Evolutionary conservation across 306 rosid species (phyloP), one percentile per base, ranked within the genome.

Genomic region (Casuarina equisetifolia): DNA sequence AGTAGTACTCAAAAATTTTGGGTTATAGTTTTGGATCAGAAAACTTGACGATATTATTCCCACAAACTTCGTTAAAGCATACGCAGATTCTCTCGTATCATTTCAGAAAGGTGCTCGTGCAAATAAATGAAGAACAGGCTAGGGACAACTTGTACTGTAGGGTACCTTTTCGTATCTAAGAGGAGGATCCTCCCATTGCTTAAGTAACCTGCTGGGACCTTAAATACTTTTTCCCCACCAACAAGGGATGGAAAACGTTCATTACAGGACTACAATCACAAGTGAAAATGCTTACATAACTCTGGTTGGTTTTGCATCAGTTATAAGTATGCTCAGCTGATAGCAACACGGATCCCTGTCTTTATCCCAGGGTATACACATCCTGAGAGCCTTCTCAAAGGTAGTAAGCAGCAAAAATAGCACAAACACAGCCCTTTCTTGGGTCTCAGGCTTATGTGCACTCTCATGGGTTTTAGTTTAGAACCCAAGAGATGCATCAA

Each of bases 341-440:
- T 9, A 40, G 48, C 50, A 66, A 66, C n/a, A 17, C 35, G 42
- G 9, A 40, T 66, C 71, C 16, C 43, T 62, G 32, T 62, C 7
- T 58, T 20, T 66, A 50, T 9, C 6, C 42, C 71, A 8, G 51
- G 8, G 71, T 67, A 4, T 16, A 64, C 48, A 8, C n/a, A n/a
- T 42, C 17, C 13, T 67, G 9, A 67, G 71, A 35, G 42, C 15
- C 1, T 40, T 67, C 71, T 16, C 51, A 9, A 25, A 58, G 43
- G 13, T 20, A 25, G 40, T 25, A 49, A 48, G 57, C 58, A 48
- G 42, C 55, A 70, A 9, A 48, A 35, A 46, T 57, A 11, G 45
- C 17, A 66, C 39, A 38, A 25, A n/a, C 82, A 70, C 19, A 73
- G 52, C 16, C 46, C 46, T 45, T 69, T 44, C 73, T 40, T 42